Conservation (phyloP, 257 asterid species). For the Echites panduratus region DNA sequence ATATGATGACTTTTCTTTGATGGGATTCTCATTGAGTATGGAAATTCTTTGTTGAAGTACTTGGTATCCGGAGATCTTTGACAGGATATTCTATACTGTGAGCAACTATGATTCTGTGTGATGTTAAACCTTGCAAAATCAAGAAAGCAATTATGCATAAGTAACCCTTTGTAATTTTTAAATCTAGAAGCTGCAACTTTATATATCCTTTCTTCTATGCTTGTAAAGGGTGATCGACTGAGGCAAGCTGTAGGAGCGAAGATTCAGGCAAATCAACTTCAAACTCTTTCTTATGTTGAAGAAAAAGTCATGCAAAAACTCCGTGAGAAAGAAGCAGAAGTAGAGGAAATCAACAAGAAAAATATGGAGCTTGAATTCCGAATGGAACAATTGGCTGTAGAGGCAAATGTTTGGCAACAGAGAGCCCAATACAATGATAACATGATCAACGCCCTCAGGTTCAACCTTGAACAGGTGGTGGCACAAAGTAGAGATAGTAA, state of each 20-base stretch:
- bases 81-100: background rate
- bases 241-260: conserved; percentile 74
- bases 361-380: conserved; percentile 69
- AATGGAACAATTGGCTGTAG: conserved; percentile 62
- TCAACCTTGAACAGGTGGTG: conserved; percentile 64
- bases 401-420: conserved; percentile 89
- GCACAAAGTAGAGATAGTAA: conserved; percentile 77
- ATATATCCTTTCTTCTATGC: background rate
- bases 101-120: background rate
- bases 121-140: background rate
- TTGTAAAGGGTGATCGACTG: conserved; percentile 66
- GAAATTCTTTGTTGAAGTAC: background rate
- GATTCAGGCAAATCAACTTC: conserved; percentile 78
- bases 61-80: background rate
- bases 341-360: conserved; percentile 70
- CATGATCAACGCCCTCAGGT: conserved; percentile 67
- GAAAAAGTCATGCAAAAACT: conserved; percentile 71
- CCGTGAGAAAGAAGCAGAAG: conserved; percentile 68
- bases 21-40: background rate
- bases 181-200: background rate
- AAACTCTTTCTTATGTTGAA: conserved; percentile 66
- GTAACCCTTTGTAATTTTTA: background rate
- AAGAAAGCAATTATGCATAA: background rate
- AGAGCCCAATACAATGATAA: conserved; percentile 73
- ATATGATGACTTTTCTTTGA: background rate